These are phyloP conservation scores for Berberis thunbergii DNA, from an alignment of 164 flowering plant species.

Conservation along the genomic window DNA sequence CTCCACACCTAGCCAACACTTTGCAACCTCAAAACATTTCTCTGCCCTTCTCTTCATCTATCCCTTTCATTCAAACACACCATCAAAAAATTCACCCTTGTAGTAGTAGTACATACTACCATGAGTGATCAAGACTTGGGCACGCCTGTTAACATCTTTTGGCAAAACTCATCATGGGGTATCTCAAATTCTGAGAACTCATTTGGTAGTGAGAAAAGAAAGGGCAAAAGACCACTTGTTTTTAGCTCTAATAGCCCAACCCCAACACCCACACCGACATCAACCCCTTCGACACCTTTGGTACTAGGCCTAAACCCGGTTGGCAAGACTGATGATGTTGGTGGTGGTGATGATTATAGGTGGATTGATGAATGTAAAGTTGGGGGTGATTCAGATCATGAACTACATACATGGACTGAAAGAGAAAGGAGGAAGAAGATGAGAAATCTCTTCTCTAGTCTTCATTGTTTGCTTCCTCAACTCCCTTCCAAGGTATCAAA, in stretches of 20 bases:
- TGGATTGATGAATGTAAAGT: constrained; percentile 7
- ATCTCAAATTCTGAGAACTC: constrained; percentile 36
- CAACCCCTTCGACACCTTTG: constrained; percentile 2
- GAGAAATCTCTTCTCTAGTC: constrained; percentile 75
- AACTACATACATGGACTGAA: constrained; percentile 74
- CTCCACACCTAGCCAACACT: background rate
- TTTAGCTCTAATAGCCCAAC: constrained; percentile 18
- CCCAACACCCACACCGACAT: constrained; percentile 1
- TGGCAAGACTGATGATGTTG: constrained; percentile 3
- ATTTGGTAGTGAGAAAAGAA: constrained; percentile 9
- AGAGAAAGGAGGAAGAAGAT: constrained; percentile 94
- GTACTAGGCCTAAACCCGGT: constrained; percentile 11
- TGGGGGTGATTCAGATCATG: constrained; percentile 31
- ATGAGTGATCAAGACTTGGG: constrained; percentile 23
- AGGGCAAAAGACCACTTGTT: constrained; percentile 1
- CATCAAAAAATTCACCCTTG: background rate
- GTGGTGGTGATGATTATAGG: constrained; percentile 2
- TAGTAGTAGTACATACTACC: constrained; percentile 1
- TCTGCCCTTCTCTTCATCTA: background rate
- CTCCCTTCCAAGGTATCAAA: constrained; percentile 72
- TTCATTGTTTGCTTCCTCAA: constrained; percentile 86
- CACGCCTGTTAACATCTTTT: constrained; percentile 8
- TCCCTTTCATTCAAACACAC: constrained; percentile 3
- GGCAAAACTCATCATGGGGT: constrained; percentile 32
- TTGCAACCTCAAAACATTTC: background rate